Base-by-base conservation (phyloP, 176 grass and related monocot species). In the Pontederia paniculata region DNA sequence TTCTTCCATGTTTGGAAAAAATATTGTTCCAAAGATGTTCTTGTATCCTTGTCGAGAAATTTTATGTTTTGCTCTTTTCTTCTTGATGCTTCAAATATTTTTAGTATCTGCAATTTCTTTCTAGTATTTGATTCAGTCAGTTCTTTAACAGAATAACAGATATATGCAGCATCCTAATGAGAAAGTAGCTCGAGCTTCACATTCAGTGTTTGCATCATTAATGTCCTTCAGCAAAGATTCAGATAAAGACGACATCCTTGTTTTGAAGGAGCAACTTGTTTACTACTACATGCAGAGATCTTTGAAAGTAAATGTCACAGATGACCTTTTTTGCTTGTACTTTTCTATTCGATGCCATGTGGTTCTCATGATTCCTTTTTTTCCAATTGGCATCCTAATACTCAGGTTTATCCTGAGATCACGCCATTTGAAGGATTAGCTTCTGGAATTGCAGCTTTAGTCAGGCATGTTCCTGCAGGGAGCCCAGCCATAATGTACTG, bases 161-260 rank as follows among this genome's bases (percentile, higher is more conserved):
- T 97, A 90, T 45, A 74, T 87, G 74, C 91, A 97, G 0, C 86
- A 97, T 69, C 71, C 86, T n/a, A 97, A 97, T 72, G 80, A 97
- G 57, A 97, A 90, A 77, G 86, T 97, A 76, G 67, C 77, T 14
- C 76, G 74, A 71, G 91, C 83, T 57, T 83, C 74, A 65, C 86
- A 97, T 77, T 97, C 91, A 10, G 75, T 97, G 44, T 75, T 97
- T 78, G 82, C 79, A 69, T 87, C 91, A 28, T 97, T 97, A 67
- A 46, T 81, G 43, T 90, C 86, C 63, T 97, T 86, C 28, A 70
- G 60, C 20, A 88, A 69, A 62, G 73, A 79, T 55, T 43, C 62
- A 49, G 79, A 89, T 55, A 67, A 76, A 44, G 81, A 90, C 57
- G 80, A 69, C 23, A 75, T 72, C 67, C 17, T 55, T 15, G 55